Percentiles rank a stretch among this genome's conserved stretches.
Evolutionary conservation across 164 flowering plant species (phyloP).

Genomic region (Macadamia integrifolia): DNA sequence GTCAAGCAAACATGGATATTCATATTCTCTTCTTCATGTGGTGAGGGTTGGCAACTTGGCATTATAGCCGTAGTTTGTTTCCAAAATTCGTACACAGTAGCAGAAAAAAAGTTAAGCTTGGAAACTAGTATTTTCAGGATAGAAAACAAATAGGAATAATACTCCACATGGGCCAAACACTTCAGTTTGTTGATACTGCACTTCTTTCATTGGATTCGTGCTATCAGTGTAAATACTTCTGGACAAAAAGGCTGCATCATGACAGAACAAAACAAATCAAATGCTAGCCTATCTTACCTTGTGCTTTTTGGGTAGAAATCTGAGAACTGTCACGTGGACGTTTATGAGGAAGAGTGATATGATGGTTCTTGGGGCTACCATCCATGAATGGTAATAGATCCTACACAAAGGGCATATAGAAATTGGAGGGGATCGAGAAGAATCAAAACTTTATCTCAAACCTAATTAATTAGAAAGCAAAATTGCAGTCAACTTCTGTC

Average conservation of each 20-base stretch:
- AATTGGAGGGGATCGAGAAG: neutral
- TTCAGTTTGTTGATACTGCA: no score
- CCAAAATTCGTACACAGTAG: no score
- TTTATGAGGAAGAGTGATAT: constrained; percentile 60
- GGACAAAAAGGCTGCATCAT: neutral
- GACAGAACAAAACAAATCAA: neutral
- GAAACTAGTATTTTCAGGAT: no score
- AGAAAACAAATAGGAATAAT: no score
- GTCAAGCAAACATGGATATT: no score
- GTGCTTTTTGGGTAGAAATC: constrained; percentile 31
- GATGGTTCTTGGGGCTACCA: constrained; percentile 74
- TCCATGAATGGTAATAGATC: constrained; percentile 84
- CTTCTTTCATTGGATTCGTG: no score
- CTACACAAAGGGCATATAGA: constrained; percentile 29
- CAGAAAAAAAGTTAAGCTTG: no score
- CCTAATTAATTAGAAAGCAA: no score
- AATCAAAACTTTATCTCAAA: neutral
- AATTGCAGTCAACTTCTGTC: neutral
- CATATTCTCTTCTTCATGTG: no score
- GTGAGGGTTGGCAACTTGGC: no score
- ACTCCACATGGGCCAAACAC: no score
- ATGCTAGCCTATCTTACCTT: constrained; percentile 33
- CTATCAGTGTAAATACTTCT: neutral
- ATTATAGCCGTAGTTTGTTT: no score
- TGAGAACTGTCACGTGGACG: constrained; percentile 71